Conservation (phyloP, 306 rosid genomes). For the Fragaria nilgerrensis region DNA sequence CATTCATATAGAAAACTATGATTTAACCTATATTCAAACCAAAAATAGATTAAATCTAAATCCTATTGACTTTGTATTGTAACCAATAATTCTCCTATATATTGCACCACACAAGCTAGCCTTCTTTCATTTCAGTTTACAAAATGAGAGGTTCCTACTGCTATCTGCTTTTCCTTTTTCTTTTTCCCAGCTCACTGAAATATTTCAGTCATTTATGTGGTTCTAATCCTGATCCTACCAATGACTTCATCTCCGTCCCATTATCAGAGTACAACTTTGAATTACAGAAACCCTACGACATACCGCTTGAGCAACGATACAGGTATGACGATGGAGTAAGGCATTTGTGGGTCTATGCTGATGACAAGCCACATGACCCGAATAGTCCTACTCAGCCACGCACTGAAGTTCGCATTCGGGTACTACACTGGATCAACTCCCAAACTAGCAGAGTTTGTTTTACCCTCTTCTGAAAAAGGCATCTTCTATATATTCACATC, state of each 20-base stretch:
- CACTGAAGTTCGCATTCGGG: conserved; percentile 42
- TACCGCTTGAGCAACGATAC: conserved; percentile 34
- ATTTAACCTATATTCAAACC: not conserved
- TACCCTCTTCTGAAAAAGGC: too few relatives aligned
- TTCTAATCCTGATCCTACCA: conserved; percentile 10
- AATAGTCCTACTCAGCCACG: conserved; percentile 40
- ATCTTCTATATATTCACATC: too few relatives aligned
- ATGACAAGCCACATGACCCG: conserved; percentile 43
- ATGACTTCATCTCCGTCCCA: conserved; percentile 5
- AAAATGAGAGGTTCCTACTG: not conserved
- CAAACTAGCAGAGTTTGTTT: too few relatives aligned
- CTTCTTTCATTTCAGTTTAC: not conserved
- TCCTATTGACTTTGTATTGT: not conserved
- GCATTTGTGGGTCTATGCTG: conserved; percentile 42
- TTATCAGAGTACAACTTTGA: conserved; percentile 2
- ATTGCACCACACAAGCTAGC: not conserved
- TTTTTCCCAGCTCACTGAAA: conserved; percentile 1
- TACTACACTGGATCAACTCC: not conserved
- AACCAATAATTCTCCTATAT: not conserved
- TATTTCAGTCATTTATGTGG: not conserved
- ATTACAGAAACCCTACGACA: conserved; percentile 23
- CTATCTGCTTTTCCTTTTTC: not conserved
- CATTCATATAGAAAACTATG: not conserved
- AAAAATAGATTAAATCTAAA: too few relatives aligned
- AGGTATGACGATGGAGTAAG: conserved; percentile 36